Percentiles rank a stretch among this genome's conserved stretches.
phyloP scores from a whole-genome alignment of 257 asterid species.

The Nicotiana sylvestris region DNA sequence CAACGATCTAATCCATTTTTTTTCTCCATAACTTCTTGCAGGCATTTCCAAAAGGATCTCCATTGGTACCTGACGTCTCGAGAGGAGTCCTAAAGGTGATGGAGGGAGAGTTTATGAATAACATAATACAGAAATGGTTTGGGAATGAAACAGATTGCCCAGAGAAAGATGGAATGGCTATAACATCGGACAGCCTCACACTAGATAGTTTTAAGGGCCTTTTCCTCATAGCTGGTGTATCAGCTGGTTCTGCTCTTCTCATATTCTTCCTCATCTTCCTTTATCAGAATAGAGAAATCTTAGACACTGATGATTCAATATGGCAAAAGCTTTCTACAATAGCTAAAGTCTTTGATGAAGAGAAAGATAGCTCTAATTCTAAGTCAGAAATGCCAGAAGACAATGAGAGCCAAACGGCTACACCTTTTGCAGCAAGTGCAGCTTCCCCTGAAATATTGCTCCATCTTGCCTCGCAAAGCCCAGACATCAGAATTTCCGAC shows the following conservation, averaged over 20 bases:
- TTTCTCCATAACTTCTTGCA: background rate
- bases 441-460: background rate
- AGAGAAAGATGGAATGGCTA: background rate
- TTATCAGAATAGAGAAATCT: slow-evolving; percentile 24
- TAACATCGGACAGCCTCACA: slow-evolving; percentile 14
- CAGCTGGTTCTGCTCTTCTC: slow-evolving; percentile 31
- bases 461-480: slow-evolving; percentile 14
- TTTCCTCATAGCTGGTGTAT: slow-evolving; percentile 29
- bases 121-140: slow-evolving; percentile 25
- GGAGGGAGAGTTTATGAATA: slow-evolving; percentile 23
- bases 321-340: slow-evolving; percentile 29
- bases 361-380: slow-evolving; percentile 9
- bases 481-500: slow-evolving; percentile 17
- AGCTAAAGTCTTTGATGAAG: slow-evolving; percentile 29
- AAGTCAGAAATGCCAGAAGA: background rate
- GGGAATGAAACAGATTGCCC: slow-evolving; percentile 15
- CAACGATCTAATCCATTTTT: background rate
- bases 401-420: background rate
- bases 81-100: slow-evolving; percentile 26
- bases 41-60: slow-evolving; percentile 45
- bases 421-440: background rate
- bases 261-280: slow-evolving; percentile 31
- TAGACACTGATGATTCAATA: slow-evolving; percentile 25
- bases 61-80: slow-evolving; percentile 36
- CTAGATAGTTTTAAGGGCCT: slow-evolving; percentile 38